Percentiles rank a stretch among this genome's conserved stretches.
These are phyloP conservation scores for Ascochyta viciae-villosae DNA, from an alignment of 2,329 filamentous ascomycete genomes.

Conservation along the genomic window DNA sequence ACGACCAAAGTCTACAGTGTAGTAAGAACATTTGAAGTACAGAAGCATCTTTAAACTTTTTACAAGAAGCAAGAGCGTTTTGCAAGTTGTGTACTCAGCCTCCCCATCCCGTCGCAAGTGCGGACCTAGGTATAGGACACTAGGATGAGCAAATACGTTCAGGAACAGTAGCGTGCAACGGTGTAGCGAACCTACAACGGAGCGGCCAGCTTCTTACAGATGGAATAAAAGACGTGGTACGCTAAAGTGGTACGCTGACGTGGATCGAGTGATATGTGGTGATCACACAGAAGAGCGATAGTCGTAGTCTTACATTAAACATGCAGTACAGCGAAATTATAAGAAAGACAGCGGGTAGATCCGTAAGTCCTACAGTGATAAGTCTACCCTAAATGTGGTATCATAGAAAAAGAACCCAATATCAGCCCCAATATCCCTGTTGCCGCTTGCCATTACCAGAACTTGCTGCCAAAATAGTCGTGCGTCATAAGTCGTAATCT, in stretches of 20 bases:
- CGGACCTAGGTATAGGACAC: no score
- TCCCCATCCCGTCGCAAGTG: background rate
- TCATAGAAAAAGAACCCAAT: background rate
- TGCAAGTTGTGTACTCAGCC: background rate
- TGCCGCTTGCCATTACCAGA: background rate
- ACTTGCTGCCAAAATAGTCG: background rate
- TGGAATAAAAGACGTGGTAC: no score
- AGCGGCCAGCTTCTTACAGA: no score
- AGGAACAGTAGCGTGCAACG: no score
- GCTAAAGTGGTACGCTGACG: no score
- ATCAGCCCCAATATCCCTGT: background rate
- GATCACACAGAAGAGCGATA: no score
- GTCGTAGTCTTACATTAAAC: no score
- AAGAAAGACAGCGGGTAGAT: background rate
- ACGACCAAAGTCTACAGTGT: background rate
- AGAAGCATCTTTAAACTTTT: background rate
- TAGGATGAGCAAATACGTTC: no score
- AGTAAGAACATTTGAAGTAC: background rate
- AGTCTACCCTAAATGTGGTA: background rate
- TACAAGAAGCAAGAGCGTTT: background rate
- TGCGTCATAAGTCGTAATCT: background rate
- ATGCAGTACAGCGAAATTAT: no score
- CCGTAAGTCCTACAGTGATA: background rate
- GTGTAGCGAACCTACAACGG: no score
- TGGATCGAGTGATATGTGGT: no score